Percentiles rank a stretch among this genome's conserved stretches.
phyloP scores from a whole-genome alignment of 768 basidiomycete species.

The Scleroderma bovista region DNA sequence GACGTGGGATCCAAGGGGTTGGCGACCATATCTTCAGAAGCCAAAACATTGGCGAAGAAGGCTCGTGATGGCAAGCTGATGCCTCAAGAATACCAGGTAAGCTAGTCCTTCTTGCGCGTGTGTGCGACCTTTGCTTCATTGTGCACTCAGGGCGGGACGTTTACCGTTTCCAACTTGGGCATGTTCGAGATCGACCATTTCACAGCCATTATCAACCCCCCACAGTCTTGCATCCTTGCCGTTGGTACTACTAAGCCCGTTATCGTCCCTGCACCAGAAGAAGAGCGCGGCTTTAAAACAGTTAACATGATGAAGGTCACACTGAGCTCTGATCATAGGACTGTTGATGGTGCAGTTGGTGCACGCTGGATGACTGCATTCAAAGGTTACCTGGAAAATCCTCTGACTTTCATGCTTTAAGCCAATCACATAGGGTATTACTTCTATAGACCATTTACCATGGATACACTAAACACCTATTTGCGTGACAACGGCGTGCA shows the following conservation, averaged over 20 bases:
- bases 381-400: slow-evolving; percentile 96
- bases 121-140: background rate
- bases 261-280: slow-evolving; percentile 79
- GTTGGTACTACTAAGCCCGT: slow-evolving; percentile 85
- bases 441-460: background rate
- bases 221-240: slow-evolving; percentile 96
- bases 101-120: slow-evolving; percentile 1
- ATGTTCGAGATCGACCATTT: slow-evolving; percentile 96
- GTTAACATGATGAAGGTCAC: slow-evolving; percentile 93
- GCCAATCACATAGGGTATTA: background rate
- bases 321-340: slow-evolving; percentile 90
- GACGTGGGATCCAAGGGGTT: slow-evolving; percentile 91
- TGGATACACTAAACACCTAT: background rate
- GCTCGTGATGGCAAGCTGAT: slow-evolving; percentile 95
- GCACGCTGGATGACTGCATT: slow-evolving; percentile 91
- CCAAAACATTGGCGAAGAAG: slow-evolving; percentile 89
- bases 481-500: too few relatives aligned
- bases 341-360: slow-evolving; percentile 93
- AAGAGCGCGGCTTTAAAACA: slow-evolving; percentile 93
- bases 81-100: slow-evolving; percentile 93
- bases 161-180: slow-evolving; percentile 98
- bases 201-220: slow-evolving; percentile 98
- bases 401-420: slow-evolving; percentile 94
- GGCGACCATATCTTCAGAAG: slow-evolving; percentile 85
- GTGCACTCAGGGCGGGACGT: slow-evolving; percentile 76